Evolutionary conservation across 2,329 filamentous ascomycete genomes (phyloP).

Genomic region (Apiospora saccharicola): DNA sequence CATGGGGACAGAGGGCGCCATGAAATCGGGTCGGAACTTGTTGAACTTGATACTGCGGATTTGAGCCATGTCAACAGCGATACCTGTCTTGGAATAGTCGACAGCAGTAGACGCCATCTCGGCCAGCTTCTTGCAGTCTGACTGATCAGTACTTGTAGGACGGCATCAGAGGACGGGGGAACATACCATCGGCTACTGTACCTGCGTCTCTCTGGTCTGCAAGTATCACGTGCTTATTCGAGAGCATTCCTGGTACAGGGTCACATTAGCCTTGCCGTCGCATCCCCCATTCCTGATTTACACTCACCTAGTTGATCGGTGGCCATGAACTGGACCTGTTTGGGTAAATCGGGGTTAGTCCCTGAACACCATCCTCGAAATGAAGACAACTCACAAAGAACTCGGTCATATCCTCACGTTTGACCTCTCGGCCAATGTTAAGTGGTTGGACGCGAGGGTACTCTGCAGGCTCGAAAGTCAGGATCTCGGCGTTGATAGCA

Average conservation of each 20-base stretch:
- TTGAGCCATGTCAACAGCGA: constrained; percentile 56
- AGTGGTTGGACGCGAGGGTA: constrained; percentile 67
- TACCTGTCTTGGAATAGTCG: constrained; percentile 79
- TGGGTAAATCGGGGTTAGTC: neutral
- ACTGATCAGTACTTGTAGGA: neutral
- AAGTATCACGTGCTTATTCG: constrained; percentile 68
- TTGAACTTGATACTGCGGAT: constrained; percentile 49
- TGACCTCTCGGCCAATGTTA: constrained; percentile 68
- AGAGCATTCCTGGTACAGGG: constrained; percentile 56
- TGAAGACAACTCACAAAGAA: constrained; percentile 64
- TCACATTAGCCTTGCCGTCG: neutral
- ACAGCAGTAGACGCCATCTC: constrained; percentile 74
- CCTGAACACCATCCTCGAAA: neutral
- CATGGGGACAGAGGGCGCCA: constrained; percentile 55
- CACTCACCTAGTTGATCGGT: constrained; percentile 65
- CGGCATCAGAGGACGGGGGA: no score
- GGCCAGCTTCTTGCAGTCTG: constrained; percentile 62
- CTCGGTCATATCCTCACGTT: constrained; percentile 71
- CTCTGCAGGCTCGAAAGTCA: constrained; percentile 66
- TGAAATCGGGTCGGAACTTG: constrained; percentile 60
- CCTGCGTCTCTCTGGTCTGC: constrained; percentile 65
- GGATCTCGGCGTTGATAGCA: constrained; percentile 45
- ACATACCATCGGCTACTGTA: constrained; percentile 49
- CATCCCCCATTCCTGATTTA: neutral
- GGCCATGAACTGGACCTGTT: constrained; percentile 70